Evolutionary conservation across 2,329 filamentous ascomycete genomes (phyloP), one percentile per base, ranked within the genome.

Genomic region (Falciphora oryzae): DNA sequence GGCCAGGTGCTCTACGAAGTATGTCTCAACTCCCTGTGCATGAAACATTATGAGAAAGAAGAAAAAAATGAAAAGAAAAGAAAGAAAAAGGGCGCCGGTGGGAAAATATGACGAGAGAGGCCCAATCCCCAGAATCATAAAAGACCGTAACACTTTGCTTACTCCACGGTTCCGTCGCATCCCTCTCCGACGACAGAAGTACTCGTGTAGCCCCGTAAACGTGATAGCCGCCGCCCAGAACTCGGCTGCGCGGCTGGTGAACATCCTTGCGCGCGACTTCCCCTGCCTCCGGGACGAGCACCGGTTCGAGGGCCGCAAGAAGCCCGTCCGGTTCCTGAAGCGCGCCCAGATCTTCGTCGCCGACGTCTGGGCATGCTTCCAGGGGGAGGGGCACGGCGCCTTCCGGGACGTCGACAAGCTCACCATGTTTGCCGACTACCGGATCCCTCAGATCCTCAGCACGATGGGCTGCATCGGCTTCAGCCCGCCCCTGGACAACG

Each of bases 371-470:
- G 96, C 95, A 6, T 96, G 93, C 68, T 98, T 98, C 74, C 86
- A 94, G 63, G 93, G 92, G 59, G 81, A 89, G 69, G 82, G 85
- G 31, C 93, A 89, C 71, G 96, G 95, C 38, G 80, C 84, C 32
- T 99, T 99, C 75, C 74, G 86, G 65, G 95, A 99, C 73, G 97
- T 99, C 70, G 90, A 95, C 77, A 92, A 93, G 74, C 90, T 99
- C 71, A 99, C 95, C 66, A 98, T 98, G 89, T 99, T 99, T 80
- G 93, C 95, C 73, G 95, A 99, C 79, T 99, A 99, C 74, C 90
- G 95, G 58, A 89, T 99, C 64, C 96, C 96, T 18, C 95, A 99
- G 78, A 95, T 97, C 70, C 84, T 99, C 44, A 87, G 93, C 71
- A 87, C 87, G 13, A 81, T 98, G 59, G 91, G 91, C 25, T 94